A percentile compares a stretch with the other conserved stretches of the same genome.
These are phyloP conservation scores for Magnolia sinica DNA, from an alignment of 164 flowering plant genomes.

Conservation along the genomic window DNA sequence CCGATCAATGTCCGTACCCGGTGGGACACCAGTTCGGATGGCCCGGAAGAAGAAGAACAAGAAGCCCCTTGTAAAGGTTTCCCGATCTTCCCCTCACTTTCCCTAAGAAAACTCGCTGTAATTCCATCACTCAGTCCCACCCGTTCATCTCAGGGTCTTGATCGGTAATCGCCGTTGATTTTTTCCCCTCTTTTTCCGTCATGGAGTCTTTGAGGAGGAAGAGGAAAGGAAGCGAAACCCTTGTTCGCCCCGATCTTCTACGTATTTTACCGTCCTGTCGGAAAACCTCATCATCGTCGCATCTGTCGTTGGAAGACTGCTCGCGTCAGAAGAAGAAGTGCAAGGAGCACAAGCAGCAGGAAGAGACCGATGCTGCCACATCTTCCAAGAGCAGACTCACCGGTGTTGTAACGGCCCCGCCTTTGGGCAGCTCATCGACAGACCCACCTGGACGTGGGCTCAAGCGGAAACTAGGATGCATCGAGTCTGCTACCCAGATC, in stretches of 20 bases:
- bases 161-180: too few relatives aligned
- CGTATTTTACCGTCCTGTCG: conserved; percentile 18
- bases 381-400: conserved; percentile 51
- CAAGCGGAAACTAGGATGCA: conserved; percentile 96
- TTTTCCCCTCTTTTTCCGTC: neutral
- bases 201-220: conserved; percentile 59
- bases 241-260: conserved; percentile 11
- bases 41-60: conserved; percentile 24
- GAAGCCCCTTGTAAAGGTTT: conserved; percentile 4
- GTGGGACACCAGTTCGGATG: conserved; percentile 11
- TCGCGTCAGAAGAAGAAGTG: conserved; percentile 65
- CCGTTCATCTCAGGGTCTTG: neutral
- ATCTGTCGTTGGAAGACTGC: conserved; percentile 65
- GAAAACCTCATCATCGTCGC: conserved; percentile 22
- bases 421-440: conserved; percentile 52
- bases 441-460: conserved; percentile 64
- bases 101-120: neutral
- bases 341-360: conserved; percentile 41
- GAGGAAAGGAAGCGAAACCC: conserved; percentile 62
- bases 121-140: neutral
- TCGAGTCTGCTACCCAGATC: conserved; percentile 63
- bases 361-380: conserved; percentile 21
- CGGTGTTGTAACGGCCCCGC: conserved; percentile 76
- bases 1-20: conserved; percentile 5
- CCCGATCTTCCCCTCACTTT: neutral